phyloP scores from a whole-genome alignment of 2,329 filamentous ascomycete genomes.

The Cryphonectria radicalis region DNA sequence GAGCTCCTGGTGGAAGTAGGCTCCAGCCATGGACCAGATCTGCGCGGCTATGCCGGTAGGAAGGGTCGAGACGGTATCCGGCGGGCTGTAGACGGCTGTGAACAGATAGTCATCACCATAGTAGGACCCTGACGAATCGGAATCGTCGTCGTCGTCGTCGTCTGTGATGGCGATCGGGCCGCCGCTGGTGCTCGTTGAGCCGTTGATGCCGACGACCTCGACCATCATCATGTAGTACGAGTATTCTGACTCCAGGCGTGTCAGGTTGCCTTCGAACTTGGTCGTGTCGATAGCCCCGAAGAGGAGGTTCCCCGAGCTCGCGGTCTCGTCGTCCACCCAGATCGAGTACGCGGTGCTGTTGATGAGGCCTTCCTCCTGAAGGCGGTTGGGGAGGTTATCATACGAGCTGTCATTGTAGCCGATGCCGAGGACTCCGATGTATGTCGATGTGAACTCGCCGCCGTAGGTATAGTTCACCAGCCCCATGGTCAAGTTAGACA shows the following conservation, averaged over 20 bases:
- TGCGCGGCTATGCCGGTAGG: constrained; percentile 34
- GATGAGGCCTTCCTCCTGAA: constrained; percentile 36
- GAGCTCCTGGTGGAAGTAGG: constrained; percentile 30
- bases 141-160: neutral
- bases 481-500: constrained; percentile 38
- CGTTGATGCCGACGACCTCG: constrained; percentile 24
- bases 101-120: constrained; percentile 19
- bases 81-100: constrained; percentile 30
- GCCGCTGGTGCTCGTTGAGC: constrained; percentile 17
- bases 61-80: constrained; percentile 34
- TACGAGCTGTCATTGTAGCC: constrained; percentile 34
- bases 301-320: constrained; percentile 36
- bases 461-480: constrained; percentile 30
- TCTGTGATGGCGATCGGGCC: constrained; percentile 21
- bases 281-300: constrained; percentile 40
- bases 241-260: constrained; percentile 17
- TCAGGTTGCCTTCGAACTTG: constrained; percentile 31
- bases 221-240: constrained; percentile 7
- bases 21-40: constrained; percentile 37
- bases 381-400: constrained; percentile 35
- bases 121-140: neutral
- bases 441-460: neutral
- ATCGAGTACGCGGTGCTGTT: constrained; percentile 39
- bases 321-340: constrained; percentile 38
- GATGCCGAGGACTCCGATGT: constrained; percentile 38